Base-by-base conservation (phyloP, 2,329 filamentous ascomycete species). In the Chaetomiaceae sp. region DNA sequence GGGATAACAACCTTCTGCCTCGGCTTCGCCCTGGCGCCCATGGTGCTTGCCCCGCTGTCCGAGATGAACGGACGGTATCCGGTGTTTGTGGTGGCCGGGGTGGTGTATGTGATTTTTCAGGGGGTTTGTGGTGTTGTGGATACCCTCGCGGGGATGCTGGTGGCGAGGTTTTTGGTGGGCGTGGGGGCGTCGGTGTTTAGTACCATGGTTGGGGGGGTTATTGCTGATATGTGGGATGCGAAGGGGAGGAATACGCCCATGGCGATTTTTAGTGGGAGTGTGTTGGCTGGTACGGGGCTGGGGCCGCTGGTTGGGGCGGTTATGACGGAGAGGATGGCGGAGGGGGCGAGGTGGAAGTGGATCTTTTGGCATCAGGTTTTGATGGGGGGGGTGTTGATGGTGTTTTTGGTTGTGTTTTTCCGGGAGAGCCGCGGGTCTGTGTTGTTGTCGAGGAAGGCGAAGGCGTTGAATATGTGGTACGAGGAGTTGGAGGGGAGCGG, bases 131-230 rank as follows among this genome's bases (percentile, higher is more conserved):
- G 86, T 4, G 73, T 88, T 0, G 87, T 89, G 5, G 73, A 75
- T 0, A 79, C 79, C 2, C 81, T 87, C 55, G 79, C 79, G 0
- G 89, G 86, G 3, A 86, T 96, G 78, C 66, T 95, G 0, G 69
- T 90, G 2, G 79, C 83, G 0, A 80, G 91, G 1, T 87, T 96
- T 64, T 75, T 93, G 41, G 78, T 83, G 9, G 91, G 91, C 1
- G 81, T 83, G n/a, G 87, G 87, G 6, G 85, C 81, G 5, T 89
- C 84, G 43, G 83, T 77, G 0, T 95, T 95, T 64, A 89, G 86
- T 39, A 93, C 89, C 19, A 91, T 96, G 77, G 86, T 95, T 0
- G 91, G 91, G n/a, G 91, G 91, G 3, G 87, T 96, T 4, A 85
- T 96, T 35, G 86, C 86, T 44, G 91, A 96, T 63, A 79, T 96